Evolutionary conservation across 371 early-diverging fungal genomes (phyloP).

Genomic region (Mucor saturninus): DNA sequence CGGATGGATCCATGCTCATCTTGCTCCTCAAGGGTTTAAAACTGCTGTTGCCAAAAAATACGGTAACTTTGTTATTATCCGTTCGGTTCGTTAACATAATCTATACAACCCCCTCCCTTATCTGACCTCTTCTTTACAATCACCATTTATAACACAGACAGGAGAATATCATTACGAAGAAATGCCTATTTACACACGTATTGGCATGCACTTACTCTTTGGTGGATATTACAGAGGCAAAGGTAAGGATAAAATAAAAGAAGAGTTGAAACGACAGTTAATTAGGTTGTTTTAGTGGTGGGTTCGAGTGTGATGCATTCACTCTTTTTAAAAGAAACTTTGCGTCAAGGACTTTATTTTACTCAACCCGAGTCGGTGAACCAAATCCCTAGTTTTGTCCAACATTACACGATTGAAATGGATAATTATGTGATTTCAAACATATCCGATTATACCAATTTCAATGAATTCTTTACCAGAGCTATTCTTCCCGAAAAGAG

Average conservation of each 20-base stretch:
- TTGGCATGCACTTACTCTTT: conserved; percentile 60
- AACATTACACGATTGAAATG: conserved; percentile 61
- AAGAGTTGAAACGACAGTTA: background rate
- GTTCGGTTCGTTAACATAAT: conserved; percentile 29
- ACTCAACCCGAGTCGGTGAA: conserved; percentile 62
- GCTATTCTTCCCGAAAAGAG: conserved; percentile 67
- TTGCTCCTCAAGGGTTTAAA: conserved; percentile 37
- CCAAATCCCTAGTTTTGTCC: conserved; percentile 68
- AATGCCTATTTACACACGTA: conserved; percentile 59
- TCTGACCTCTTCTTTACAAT: no score
- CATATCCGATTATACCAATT: conserved; percentile 55
- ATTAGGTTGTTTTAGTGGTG: conserved; percentile 31
- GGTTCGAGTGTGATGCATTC: conserved; percentile 51
- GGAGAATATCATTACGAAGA: conserved; percentile 54
- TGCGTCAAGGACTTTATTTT: conserved; percentile 72
- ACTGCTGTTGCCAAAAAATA: conserved; percentile 46
- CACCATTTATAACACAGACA: conserved; percentile 41
- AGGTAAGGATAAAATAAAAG: conserved; percentile 22
- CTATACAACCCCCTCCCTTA: no score
- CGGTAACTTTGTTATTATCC: conserved; percentile 53
- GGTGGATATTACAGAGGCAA: conserved; percentile 44
- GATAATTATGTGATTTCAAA: conserved; percentile 49
- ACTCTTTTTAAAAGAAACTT: conserved; percentile 54
- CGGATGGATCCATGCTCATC: conserved; percentile 36
- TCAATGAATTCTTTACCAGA: conserved; percentile 82